Evolutionary conservation across 352 stramenopile genomes (phyloP).

Genomic region (Aphanomyces invadans): DNA sequence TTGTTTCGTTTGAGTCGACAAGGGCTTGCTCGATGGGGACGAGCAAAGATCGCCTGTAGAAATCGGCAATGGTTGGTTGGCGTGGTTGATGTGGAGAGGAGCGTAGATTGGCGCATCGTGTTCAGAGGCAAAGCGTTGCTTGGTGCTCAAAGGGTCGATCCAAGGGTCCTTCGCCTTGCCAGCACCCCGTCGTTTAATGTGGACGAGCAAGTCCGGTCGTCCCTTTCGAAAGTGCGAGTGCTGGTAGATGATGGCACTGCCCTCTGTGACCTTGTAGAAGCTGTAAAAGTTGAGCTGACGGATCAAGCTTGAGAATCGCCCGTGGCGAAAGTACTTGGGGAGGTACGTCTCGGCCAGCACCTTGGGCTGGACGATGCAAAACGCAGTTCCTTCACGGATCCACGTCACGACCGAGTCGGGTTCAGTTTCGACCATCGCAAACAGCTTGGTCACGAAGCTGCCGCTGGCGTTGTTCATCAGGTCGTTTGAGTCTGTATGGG

Average conservation of each 20-base stretch:
- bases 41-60: constrained; percentile 22
- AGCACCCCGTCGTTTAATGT: constrained; percentile 77
- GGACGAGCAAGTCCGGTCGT: constrained; percentile 62
- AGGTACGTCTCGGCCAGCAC: constrained; percentile 83
- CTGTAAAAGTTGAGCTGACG: constrained; percentile 90
- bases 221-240: constrained; percentile 80
- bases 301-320: constrained; percentile 82
- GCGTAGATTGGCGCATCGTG: constrained; percentile 1
- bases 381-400: constrained; percentile 80
- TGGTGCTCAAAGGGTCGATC: constrained; percentile 54
- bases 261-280: constrained; percentile 86
- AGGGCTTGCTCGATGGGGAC: constrained; percentile 21
- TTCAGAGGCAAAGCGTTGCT: constrained; percentile 7
- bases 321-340: constrained; percentile 87
- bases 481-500: constrained; percentile 7
- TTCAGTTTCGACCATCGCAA: constrained; percentile 78
- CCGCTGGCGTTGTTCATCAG: constrained; percentile 26
- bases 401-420: constrained; percentile 73
- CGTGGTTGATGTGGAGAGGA: background rate
- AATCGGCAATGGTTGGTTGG: background rate
- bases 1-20: constrained; percentile 15
- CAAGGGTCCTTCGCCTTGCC: constrained; percentile 80
- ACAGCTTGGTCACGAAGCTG: constrained; percentile 82
- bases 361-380: constrained; percentile 87
- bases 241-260: constrained; percentile 79